Evolutionary conservation across 176 grass and related monocot species (phyloP), one percentile per base, ranked within the genome.

Genomic region (Elaeis guineensis): DNA sequence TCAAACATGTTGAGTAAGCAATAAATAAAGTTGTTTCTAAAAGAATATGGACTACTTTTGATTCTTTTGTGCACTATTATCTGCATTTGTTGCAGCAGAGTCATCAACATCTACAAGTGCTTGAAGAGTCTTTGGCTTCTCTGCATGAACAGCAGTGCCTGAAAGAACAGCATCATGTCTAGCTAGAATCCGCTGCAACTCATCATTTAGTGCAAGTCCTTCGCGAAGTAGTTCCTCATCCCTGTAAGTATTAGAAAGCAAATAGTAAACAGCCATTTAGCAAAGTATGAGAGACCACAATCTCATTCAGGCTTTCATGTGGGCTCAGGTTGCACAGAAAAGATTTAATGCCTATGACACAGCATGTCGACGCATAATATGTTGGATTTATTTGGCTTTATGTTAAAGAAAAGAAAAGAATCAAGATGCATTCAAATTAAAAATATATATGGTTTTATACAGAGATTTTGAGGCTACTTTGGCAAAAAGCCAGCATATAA

Each of bases 141-240:
- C 94, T 73, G 83, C 82, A 54, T 82, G 78, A 71, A 99, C 85
- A 64, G 84, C 77, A 86, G 93, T 86, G 53, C 94, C 94, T 62
- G 94, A 76, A 58, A 85, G 85, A 76, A 93, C 86, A 49, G 94
- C 85, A 19, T 99, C 94, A 50, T 99, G 94, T 61, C 83, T 99
- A 20, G 84, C 94, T 25, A 99, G 79, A 66, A 93, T 76, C 59
- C 71, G 79, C 77, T 99, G 79, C 61, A 99, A 75, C 75, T 99
- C 94, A 81, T 99, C 94, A 86, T 99, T 99, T 62, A 93, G 69
- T 69, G 79, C 70, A 83, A 99, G 94, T 65, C 85, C 94, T 69
- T 93, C 88, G 18, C 85, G 77, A 67, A 99, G 72, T 66, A 93
- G 76, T 71, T 99, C 94, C 72, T 99, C 94, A 5, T 98, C 88